These are phyloP conservation scores for Monsonia emarginata DNA, from an alignment of 441 rosid genomes.

Conservation along the genomic window DNA sequence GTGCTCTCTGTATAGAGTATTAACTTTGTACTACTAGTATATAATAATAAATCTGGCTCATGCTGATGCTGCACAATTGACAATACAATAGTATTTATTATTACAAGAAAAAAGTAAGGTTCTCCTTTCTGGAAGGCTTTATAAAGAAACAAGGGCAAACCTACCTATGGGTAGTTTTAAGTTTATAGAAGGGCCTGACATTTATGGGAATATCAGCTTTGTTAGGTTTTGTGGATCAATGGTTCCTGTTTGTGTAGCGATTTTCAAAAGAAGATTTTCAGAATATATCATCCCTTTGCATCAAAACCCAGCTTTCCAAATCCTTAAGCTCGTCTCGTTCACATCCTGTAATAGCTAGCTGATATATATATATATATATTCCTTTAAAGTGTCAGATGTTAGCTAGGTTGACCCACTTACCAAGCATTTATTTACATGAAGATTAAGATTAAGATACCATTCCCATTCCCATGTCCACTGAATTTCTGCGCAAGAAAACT, in stretches of 20 bases:
- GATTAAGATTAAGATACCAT: constrained; percentile 30
- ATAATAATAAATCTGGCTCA: too few relatives aligned
- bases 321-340: constrained; percentile 20
- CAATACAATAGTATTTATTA: neutral
- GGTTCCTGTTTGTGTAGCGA: constrained; percentile 11
- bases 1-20: neutral
- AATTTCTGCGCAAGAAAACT: constrained; percentile 24
- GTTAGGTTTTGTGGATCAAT: neutral
- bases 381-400: constrained; percentile 26
- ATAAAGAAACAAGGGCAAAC: neutral
- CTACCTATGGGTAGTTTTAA: neutral
- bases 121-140: neutral
- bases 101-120: neutral
- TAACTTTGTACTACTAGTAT: too few relatives aligned
- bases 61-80: neutral
- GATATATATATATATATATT: too few relatives aligned
- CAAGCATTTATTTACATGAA: constrained; percentile 15
- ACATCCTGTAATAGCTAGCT: constrained; percentile 12
- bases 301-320: constrained; percentile 24
- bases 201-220: constrained; percentile 12
- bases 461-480: constrained; percentile 18
- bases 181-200: neutral
- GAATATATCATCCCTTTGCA: constrained; percentile 39
- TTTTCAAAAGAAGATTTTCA: constrained; percentile 22
- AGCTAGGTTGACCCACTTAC: constrained; percentile 24